Conservation (phyloP, 208 protist genomes). For the Crithidia sp. region DNA sequence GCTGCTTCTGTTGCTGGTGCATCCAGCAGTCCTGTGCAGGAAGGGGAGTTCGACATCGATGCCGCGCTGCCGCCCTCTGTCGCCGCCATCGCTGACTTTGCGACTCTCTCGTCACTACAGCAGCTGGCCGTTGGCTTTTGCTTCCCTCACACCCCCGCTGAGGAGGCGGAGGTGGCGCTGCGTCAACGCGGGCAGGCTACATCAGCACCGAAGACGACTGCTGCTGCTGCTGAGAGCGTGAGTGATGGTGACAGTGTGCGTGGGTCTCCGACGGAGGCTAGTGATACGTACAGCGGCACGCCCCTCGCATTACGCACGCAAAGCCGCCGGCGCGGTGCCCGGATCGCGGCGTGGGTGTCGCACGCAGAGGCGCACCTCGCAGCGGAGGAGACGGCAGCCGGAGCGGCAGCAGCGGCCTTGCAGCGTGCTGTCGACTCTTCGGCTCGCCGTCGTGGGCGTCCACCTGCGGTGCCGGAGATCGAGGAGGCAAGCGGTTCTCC, state of each 20-base stretch:
- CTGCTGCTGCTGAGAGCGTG: background rate
- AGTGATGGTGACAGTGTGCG: background rate
- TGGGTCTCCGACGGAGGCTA: background rate
- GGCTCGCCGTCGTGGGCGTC: too few relatives aligned
- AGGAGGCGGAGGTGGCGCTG: slow-evolving; percentile 9
- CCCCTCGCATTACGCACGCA: background rate
- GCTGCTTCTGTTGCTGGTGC: too few relatives aligned
- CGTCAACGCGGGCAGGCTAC: background rate
- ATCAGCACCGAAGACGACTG: too few relatives aligned
- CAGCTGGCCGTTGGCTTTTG: slow-evolving; percentile 31
- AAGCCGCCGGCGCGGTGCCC: background rate
- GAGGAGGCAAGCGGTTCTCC: background rate
- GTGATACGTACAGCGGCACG: background rate
- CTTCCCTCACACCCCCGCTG: slow-evolving; percentile 18
- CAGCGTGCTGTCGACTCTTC: background rate
- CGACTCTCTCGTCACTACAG: slow-evolving; percentile 17
- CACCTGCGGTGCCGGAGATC: background rate
- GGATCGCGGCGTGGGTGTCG: background rate
- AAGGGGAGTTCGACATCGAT: background rate
- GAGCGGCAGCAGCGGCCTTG: background rate
- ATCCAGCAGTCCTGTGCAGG: too few relatives aligned
- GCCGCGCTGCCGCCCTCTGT: background rate
- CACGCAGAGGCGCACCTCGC: background rate
- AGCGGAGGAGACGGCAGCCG: background rate
- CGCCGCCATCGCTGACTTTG: background rate